Evolutionary conservation across 208 protist species (phyloP).

Genomic region (Leishmania braziliensis): DNA sequence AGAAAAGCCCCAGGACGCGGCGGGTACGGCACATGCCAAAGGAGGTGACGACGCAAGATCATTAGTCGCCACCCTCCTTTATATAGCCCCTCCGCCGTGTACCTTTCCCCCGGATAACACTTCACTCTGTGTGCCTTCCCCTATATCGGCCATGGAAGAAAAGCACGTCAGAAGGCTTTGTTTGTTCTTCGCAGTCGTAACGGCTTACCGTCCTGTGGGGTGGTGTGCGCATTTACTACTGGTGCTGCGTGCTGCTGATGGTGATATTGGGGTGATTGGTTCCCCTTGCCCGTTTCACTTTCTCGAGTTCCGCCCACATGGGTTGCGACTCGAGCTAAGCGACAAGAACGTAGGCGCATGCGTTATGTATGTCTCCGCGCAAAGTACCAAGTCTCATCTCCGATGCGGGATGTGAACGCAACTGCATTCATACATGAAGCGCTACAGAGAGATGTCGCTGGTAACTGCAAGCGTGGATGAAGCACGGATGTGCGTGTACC

Average conservation of each 20-base stretch:
- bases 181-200: too few species aligned
- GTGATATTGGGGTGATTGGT: background rate
- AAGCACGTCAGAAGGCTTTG: background rate
- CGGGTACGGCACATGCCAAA: conserved; percentile 49
- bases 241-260: background rate
- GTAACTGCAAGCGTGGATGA: background rate
- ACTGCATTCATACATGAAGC: background rate
- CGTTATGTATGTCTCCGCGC: background rate
- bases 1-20: conserved; percentile 39
- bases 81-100: background rate
- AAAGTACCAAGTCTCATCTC: background rate
- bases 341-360: background rate
- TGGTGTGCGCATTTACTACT: background rate
- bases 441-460: background rate
- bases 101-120: background rate
- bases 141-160: background rate
- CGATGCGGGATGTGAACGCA: background rate
- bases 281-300: background rate
- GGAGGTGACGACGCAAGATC: conserved; percentile 28
- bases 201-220: background rate
- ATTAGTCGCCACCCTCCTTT: conserved; percentile 5
- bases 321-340: background rate
- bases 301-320: background rate
- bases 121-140: background rate
- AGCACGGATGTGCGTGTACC: background rate